These are phyloP conservation scores for Tanacetum coccineum DNA, from an alignment of 129 eudicot genomes.

Conservation along the genomic window DNA sequence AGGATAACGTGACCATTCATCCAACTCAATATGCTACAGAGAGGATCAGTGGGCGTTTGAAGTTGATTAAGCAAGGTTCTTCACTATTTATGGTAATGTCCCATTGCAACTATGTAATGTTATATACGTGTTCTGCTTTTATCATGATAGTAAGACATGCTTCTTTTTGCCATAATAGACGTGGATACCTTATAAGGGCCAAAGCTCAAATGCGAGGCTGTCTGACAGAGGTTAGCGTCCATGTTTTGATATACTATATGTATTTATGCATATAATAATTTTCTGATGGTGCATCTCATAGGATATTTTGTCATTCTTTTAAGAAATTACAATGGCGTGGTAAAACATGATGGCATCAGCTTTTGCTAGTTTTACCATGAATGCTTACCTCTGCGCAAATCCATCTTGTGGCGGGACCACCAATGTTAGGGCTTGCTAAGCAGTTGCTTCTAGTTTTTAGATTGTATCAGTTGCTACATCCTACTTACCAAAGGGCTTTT, in stretches of 20 bases:
- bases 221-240: constrained; percentile 73
- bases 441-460: background rate
- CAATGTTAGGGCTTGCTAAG: background rate
- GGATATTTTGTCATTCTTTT: background rate
- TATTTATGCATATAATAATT: constrained; percentile 8
- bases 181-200: constrained; percentile 96
- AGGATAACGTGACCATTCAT: constrained; percentile 85
- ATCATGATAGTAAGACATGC: constrained; percentile 14
- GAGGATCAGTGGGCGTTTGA: constrained; percentile 88
- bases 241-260: constrained; percentile 11
- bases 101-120: background rate
- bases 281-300: constrained; percentile 8
- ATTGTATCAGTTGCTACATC: background rate
- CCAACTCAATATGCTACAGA: constrained; percentile 77
- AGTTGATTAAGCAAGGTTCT: constrained; percentile 70
- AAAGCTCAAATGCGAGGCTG: constrained; percentile 67
- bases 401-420: constrained; percentile 12
- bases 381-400: background rate
- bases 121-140: background rate
- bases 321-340: background rate
- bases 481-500: no score
- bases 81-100: constrained; percentile 58
- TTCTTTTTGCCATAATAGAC: constrained; percentile 42
- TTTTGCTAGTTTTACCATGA: background rate
- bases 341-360: constrained; percentile 2